phyloP scores from a whole-genome alignment of 2,329 filamentous ascomycete genomes.

The Colletotrichum coccodes region DNA sequence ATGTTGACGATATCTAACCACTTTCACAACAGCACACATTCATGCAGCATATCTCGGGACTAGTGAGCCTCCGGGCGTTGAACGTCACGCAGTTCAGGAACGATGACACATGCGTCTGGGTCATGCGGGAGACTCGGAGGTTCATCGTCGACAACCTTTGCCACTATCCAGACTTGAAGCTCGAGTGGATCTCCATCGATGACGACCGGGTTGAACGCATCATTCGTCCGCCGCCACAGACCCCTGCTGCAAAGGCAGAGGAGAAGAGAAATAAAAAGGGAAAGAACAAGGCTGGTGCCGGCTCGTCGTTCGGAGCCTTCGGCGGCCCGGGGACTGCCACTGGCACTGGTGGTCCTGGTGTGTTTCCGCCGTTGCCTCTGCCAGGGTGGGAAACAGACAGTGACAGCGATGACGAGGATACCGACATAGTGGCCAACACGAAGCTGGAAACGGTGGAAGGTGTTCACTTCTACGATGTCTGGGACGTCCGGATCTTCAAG shows the following conservation, averaged over 20 bases:
- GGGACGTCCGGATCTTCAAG: slow-evolving; percentile 65
- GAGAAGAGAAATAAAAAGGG: slow-evolving; percentile 35
- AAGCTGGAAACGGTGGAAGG: slow-evolving; percentile 52
- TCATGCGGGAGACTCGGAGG: slow-evolving; percentile 65
- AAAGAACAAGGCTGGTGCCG: slow-evolving; percentile 34
- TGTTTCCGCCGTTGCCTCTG: slow-evolving; percentile 40
- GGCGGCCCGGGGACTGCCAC: slow-evolving; percentile 25
- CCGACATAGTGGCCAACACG: slow-evolving; percentile 31
- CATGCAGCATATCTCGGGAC: slow-evolving; percentile 61
- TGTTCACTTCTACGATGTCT: slow-evolving; percentile 55
- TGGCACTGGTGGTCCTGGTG: slow-evolving; percentile 16
- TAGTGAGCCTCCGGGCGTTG: slow-evolving; percentile 62
- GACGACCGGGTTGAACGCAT: slow-evolving; percentile 61
- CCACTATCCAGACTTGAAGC: slow-evolving; percentile 63
- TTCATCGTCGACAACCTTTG: slow-evolving; percentile 69
- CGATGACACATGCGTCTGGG: slow-evolving; percentile 66
- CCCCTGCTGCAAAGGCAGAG: slow-evolving; percentile 40
- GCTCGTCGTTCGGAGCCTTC: slow-evolving; percentile 7
- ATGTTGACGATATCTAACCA: slow-evolving; percentile 23
- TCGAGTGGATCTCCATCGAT: slow-evolving; percentile 69
- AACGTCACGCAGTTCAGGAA: slow-evolving; percentile 65
- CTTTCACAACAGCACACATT: slow-evolving; percentile 62
- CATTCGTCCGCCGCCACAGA: slow-evolving; percentile 49
- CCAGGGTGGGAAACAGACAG: slow-evolving; percentile 41
- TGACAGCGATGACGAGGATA: slow-evolving; percentile 46